Percentiles rank a stretch among this genome's conserved stretches.
These are phyloP conservation scores for Setaria viridis DNA, from an alignment of 202 grass and related monocot genomes.

Conservation along the genomic window DNA sequence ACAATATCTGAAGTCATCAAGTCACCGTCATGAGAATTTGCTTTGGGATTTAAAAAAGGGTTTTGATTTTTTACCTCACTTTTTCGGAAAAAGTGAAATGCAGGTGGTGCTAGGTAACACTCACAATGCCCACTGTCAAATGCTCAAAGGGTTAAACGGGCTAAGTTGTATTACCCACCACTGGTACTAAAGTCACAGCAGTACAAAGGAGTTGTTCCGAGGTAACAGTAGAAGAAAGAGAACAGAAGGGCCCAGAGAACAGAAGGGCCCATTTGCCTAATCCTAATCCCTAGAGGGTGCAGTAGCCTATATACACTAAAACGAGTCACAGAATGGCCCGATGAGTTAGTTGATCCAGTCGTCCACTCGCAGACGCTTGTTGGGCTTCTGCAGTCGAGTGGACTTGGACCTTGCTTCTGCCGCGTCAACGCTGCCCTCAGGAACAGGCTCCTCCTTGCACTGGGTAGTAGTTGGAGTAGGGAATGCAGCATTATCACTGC, in stretches of 20 bases:
- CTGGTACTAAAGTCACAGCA: neutral
- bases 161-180: neutral
- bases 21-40: too few relatives aligned
- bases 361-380: conserved; percentile 39
- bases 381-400: conserved; percentile 3
- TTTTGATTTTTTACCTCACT: too few relatives aligned
- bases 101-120: too few relatives aligned
- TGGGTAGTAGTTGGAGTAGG: neutral
- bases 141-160: neutral
- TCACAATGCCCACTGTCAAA: neutral
- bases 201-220: neutral
- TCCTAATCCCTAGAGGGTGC: neutral
- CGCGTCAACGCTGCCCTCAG: neutral
- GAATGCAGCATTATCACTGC: neutral
- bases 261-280: neutral
- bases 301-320: conserved; percentile 26
- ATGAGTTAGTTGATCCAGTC: conserved; percentile 17
- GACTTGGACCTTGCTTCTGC: neutral
- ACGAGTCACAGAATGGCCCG: neutral
- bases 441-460: neutral
- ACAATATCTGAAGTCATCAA: too few relatives aligned
- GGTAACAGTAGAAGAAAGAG: neutral
- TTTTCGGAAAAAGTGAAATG: too few relatives aligned
- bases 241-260: neutral
- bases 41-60: too few relatives aligned